Evolutionary conservation across 2,329 filamentous ascomycete genomes (phyloP).

Genomic region (Boeremia lycopersici): DNA sequence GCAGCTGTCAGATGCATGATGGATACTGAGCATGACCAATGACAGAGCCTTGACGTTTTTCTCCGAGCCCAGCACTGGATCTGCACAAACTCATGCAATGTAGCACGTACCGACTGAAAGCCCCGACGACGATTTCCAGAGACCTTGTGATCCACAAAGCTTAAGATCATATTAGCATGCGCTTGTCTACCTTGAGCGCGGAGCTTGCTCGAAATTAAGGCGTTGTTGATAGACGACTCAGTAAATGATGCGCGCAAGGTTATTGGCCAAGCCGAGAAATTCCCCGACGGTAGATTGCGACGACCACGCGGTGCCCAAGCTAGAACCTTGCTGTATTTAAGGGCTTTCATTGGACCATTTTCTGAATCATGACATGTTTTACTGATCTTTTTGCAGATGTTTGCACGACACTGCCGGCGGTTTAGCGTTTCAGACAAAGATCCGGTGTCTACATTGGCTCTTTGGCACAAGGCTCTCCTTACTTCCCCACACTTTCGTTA

Average conservation of each 20-base stretch:
- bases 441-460: neutral
- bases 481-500: conserved; percentile 7
- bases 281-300: conserved; percentile 4
- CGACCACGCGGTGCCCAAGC: neutral
- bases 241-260: neutral
- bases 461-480: conserved; percentile 8
- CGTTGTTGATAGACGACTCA: neutral
- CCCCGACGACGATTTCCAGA: no score
- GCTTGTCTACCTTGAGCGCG: conserved; percentile 8
- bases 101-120: neutral
- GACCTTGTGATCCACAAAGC: conserved; percentile 1
- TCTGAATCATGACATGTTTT: conserved; percentile 1
- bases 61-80: no score
- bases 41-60: neutral
- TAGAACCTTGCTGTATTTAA: neutral
- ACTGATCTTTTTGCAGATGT: neutral
- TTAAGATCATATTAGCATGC: conserved; percentile 1
- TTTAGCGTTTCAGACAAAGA: conserved; percentile 10
- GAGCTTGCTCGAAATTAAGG: neutral
- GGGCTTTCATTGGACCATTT: neutral
- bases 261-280: conserved; percentile 1
- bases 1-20: neutral
- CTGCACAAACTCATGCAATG: neutral
- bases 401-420: conserved; percentile 4
- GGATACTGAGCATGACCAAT: neutral